Base-by-base conservation (phyloP, 2,329 filamentous ascomycete genomes). In the Talaromyces sp. region DNA sequence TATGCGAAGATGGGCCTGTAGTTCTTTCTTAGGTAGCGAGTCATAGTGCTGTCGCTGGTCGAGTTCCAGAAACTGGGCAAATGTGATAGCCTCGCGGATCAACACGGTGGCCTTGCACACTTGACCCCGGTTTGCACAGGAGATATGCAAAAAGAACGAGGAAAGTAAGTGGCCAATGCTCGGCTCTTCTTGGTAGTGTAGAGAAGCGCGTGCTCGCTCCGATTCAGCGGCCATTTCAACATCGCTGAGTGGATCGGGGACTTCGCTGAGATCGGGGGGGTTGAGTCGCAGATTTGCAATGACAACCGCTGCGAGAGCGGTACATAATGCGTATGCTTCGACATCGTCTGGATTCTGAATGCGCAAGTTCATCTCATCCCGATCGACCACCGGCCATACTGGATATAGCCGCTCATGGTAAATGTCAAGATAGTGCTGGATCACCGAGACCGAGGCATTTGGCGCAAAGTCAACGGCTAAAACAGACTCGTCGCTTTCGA, bases 61-160 rank as follows among this genome's bases (percentile, higher is more conserved):
- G 15, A 62, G 52, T 28, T 62, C 57, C 27, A 62, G 22, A 15
- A 62, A 62, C 19, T 59, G 60, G 6, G 60, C 60, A 22, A 62
- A 55, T 33, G 60, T 62, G 22, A 62, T 59, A 27, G 60, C 60
- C 36, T 62, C 60, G n/a, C 60, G 60, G 10, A 62, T 62, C 27
- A 62, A 52, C 27, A 62, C 57, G 13, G 60, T 62, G 17, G 60
- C 53, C n/a, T 53, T 62, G 39, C 57, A 62, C 19, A 62, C 60
- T 42, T 62, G 56, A 10, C 60, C 60, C 32, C 57, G 52, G 15
- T 62, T 62, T 33, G 60, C 52, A 27, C 58, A 59, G 32, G 59
- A 62, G 19, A 62, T 62, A 28, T 62, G 60, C 52, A 62, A 22
- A 28, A 62, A 62, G 47, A 62, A 62, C 8, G 60, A 62, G 15